Percentiles rank a stretch among this genome's conserved stretches.
Conservation (phyloP, 495 filamentous ascomycete species). For the Penicillium ochrochloron region DNA sequence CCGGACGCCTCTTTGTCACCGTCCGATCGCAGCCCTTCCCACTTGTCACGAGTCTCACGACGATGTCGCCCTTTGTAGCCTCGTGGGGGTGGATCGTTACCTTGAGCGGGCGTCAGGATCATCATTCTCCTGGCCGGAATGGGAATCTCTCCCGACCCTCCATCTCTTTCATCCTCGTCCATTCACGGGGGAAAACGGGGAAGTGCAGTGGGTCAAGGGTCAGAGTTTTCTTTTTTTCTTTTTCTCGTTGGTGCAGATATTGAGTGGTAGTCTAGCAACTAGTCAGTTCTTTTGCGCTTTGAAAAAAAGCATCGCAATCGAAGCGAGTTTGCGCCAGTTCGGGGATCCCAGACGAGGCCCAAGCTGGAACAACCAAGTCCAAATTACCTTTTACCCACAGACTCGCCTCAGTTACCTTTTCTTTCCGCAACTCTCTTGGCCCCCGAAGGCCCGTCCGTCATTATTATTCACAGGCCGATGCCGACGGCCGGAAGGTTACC, state of each 20-base stretch:
- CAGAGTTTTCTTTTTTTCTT: constrained; percentile 18
- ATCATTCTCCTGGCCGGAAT: constrained; percentile 15
- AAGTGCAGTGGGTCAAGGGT: constrained; percentile 17
- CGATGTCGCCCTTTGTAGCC: constrained; percentile 6
- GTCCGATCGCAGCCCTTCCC: constrained; percentile 1
- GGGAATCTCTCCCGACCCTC: constrained; percentile 12
- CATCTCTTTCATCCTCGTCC: constrained; percentile 13
- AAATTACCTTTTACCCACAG: constrained; percentile 3
- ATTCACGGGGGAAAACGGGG: constrained; percentile 30
- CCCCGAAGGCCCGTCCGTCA: constrained; percentile 7
- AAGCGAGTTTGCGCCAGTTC: background rate
- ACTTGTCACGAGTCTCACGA: background rate
- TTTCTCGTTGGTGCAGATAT: background rate
- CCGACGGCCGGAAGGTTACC: constrained; percentile 15
- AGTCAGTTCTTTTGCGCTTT: constrained; percentile 7
- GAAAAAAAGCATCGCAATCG: constrained; percentile 3
- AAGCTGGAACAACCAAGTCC: constrained; percentile 7
- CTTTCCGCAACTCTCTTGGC: background rate
- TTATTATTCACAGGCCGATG: background rate
- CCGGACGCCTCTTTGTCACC: constrained; percentile 4
- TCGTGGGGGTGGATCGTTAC: constrained; percentile 18
- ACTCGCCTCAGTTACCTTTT: constrained; percentile 25
- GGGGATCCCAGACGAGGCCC: constrained; percentile 7
- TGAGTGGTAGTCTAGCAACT: background rate
- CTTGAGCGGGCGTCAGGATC: constrained; percentile 20